Percentiles rank a stretch among this genome's conserved stretches.
These are phyloP conservation scores for Solanum chmielewskii DNA, from an alignment of 257 asterid species.

Conservation along the genomic window DNA sequence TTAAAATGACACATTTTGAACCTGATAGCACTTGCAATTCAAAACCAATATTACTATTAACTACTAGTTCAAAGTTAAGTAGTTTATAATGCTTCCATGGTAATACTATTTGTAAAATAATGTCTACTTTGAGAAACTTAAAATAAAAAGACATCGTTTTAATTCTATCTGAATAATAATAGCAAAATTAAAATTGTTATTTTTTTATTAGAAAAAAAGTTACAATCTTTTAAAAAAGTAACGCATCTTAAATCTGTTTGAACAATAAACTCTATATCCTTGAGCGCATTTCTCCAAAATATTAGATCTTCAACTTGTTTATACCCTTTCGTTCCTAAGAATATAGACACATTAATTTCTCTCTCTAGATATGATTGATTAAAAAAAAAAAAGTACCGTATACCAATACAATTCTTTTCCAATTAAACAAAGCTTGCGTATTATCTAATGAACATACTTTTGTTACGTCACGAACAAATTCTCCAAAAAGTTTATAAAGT, in stretches of 20 bases:
- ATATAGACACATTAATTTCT: not conserved
- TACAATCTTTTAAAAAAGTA: not conserved
- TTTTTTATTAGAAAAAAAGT: too few relatives aligned
- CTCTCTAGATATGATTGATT: not conserved
- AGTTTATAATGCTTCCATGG: not conserved
- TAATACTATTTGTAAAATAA: not conserved
- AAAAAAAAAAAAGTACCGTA: not conserved
- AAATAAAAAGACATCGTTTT: not conserved
- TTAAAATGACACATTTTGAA: not conserved
- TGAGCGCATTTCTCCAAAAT: not conserved
- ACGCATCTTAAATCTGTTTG: not conserved
- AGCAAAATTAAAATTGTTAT: not conserved
- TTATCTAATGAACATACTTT: not conserved
- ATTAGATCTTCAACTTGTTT: not conserved
- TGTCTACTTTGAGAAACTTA: not conserved
- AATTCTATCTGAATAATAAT: not conserved
- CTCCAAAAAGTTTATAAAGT: not conserved
- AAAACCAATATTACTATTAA: not conserved
- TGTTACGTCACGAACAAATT: not conserved
- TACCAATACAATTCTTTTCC: not conserved
- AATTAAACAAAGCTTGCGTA: not conserved
- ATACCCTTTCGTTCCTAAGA: not conserved
- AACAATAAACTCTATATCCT: not conserved
- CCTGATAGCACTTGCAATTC: not conserved
- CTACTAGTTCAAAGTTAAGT: not conserved